A percentile compares a stretch with the other conserved stretches of the same genome.
Conservation (phyloP, 768 basidiomycete species). For the Serpula lacrymans region DNA sequence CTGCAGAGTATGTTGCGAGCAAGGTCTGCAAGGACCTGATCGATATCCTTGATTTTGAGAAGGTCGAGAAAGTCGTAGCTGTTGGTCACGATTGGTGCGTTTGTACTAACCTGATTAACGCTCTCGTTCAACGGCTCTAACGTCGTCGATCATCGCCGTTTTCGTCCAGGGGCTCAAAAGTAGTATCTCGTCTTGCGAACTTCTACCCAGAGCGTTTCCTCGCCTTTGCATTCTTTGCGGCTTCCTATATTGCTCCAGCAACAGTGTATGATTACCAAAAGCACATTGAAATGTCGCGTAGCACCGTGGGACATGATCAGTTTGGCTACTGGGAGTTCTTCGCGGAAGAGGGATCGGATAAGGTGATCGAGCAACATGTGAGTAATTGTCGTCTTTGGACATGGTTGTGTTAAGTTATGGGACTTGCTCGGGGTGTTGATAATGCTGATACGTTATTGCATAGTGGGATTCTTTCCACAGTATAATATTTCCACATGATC, state of each 20-base stretch:
- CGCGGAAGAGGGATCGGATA: conserved; percentile 27
- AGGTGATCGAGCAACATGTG: conserved; percentile 37
- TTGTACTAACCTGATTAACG: too few species aligned
- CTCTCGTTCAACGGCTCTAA: too few species aligned
- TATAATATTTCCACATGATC: conserved; percentile 29
- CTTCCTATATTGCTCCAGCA: conserved; percentile 32
- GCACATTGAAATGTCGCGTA: conserved; percentile 9
- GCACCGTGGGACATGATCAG: conserved; percentile 25
- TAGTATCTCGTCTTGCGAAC: conserved; percentile 37
- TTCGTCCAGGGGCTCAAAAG: conserved; percentile 32
- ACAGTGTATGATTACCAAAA: conserved; percentile 4
- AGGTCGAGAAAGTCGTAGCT: conserved; percentile 29
- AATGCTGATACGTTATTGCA: too few species aligned
- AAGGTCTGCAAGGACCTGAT: conserved; percentile 37
- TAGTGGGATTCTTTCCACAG: conserved; percentile 40
- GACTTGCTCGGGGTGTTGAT: background rate
- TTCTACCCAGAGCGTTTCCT: conserved; percentile 36
- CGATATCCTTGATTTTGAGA: conserved; percentile 39
- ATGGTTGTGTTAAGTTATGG: background rate
- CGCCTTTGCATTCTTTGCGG: conserved; percentile 37
- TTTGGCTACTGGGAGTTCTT: conserved; percentile 39
- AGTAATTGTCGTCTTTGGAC: conserved; percentile 4
- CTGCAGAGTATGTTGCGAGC: conserved; percentile 29
- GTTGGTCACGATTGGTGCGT: conserved; percentile 45
- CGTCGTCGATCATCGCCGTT: too few species aligned